Percentiles rank a stretch among this genome's conserved stretches.
These are phyloP conservation scores for Fusarium xyrophilum DNA, from an alignment of 2,329 filamentous ascomycete genomes.

Conservation along the genomic window DNA sequence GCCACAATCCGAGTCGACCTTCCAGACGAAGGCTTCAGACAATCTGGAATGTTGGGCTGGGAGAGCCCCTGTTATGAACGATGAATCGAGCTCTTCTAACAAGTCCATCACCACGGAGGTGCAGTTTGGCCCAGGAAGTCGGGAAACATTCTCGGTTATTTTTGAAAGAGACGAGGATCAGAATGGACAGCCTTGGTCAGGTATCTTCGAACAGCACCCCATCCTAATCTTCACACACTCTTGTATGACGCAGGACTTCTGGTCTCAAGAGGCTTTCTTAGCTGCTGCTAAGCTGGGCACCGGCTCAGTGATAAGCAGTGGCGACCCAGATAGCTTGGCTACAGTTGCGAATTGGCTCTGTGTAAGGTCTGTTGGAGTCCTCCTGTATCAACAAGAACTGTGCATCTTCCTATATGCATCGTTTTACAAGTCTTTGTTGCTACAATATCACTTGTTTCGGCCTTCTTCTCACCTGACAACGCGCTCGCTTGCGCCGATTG, in stretches of 20 bases:
- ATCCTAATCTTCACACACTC: conserved; percentile 46
- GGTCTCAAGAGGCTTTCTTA: conserved; percentile 8
- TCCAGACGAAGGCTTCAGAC: background rate
- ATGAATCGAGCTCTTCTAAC: background rate
- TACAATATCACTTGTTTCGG: conserved; percentile 51
- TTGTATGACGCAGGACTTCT: conserved; percentile 47
- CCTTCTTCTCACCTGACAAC: conserved; percentile 32
- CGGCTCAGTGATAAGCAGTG: conserved; percentile 31
- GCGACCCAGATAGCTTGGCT: conserved; percentile 32
- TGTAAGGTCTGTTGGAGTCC: conserved; percentile 47
- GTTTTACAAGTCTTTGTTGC: background rate
- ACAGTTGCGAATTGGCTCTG: conserved; percentile 46
- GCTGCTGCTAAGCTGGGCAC: conserved; percentile 25
- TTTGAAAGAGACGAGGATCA: conserved; percentile 10
- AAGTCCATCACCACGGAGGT: conserved; percentile 19
- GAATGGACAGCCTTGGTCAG: conserved; percentile 37
- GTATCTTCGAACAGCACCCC: conserved; percentile 36
- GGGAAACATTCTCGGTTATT: conserved; percentile 16
- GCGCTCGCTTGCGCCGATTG: conserved; percentile 39
- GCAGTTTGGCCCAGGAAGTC: conserved; percentile 26
- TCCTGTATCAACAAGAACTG: conserved; percentile 43
- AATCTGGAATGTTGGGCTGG: background rate
- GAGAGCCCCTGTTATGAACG: background rate
- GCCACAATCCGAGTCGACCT: background rate
- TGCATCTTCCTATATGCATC: conserved; percentile 52